Base-by-base conservation (phyloP, 352 stramenopile genomes). In the Phytopythium oedochilum region DNA sequence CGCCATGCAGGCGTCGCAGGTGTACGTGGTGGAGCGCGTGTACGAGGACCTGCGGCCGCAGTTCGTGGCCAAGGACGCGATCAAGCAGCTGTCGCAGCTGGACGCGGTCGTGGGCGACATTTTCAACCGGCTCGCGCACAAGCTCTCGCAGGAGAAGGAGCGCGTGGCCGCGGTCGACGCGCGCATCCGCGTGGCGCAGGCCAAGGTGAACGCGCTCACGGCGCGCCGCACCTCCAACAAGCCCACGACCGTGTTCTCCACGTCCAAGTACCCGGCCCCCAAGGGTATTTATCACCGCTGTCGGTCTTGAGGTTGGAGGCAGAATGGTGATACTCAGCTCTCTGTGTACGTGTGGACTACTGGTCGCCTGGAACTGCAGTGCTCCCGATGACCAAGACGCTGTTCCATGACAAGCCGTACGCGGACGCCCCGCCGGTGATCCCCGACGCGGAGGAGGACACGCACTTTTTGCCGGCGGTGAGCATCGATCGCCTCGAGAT, bases 171-270 rank as follows among this genome's bases (percentile, higher is more conserved):
- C 69, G 22, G 83, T 94, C 49, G 85, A 94, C 64, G 61, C 67
- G 18, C 75, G 81, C 52, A 92, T 94, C 57, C 68, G 66, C 48
- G 68, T 89, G 54, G 92, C 81, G 36, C 85, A 94, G 55, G 83
- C 83, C 55, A 94, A 92, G 48, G 83, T 94, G 55, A 91, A 89
- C 64, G 82, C 79, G 25, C 73, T 94, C 58, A 88, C 81, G 53
- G 81, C 83, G 42, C 83, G 85, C 23, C 78, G 83, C 52, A 80
- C 78, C 11, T 89, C 75, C 49, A 94, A 89, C 67, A 94, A 93
- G 51, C 82, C 85, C 39, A 94, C 85, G 32, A 94, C 85, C 10
- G 81, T 94, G n/a, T 94, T 93, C 66, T 93, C 83, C 25, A 94
- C 85, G 26, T 91, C 85, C 56, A 92, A 89, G 60, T 94, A 92